Evolutionary conservation across 179 eudicot species (phyloP).

Genomic region (Beta lomatogona): DNA sequence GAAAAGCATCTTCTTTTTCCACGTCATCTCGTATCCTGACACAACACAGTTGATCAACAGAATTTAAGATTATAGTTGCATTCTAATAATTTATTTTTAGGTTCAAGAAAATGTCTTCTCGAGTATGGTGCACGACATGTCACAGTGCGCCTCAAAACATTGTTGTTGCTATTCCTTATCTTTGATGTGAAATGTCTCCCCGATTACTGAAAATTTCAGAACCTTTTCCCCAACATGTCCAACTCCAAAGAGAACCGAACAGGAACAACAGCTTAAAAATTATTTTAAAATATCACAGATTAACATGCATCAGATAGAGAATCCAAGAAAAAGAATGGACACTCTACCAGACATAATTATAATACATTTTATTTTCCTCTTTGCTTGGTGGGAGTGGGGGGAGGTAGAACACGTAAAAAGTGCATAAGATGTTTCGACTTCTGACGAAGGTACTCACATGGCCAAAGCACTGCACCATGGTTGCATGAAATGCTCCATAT

Average conservation of each 20-base stretch:
- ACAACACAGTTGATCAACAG: slow-evolving; percentile 28
- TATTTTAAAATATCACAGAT: neutral
- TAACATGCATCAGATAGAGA: neutral
- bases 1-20: slow-evolving; percentile 98
- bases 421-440: neutral
- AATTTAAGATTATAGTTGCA: neutral
- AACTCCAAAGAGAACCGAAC: neutral
- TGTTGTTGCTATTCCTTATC: neutral
- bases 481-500: slow-evolving; percentile 97
- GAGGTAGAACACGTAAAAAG: neutral
- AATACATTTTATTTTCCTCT: neutral
- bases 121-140: neutral
- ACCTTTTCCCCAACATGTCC: neutral
- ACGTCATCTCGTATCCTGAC: slow-evolving; percentile 96
- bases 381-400: neutral
- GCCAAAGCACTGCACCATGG: slow-evolving; percentile 86
- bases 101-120: neutral
- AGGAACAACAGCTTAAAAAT: neutral
- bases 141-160: neutral
- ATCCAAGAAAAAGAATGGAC: neutral
- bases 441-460: slow-evolving; percentile 53
- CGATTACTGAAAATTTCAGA: neutral
- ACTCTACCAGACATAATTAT: neutral
- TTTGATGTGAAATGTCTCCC: neutral
- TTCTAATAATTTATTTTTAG: neutral